Conservation (phyloP, 1,139 yeast genomes). For the Debaryomyces singareniensis region DNA sequence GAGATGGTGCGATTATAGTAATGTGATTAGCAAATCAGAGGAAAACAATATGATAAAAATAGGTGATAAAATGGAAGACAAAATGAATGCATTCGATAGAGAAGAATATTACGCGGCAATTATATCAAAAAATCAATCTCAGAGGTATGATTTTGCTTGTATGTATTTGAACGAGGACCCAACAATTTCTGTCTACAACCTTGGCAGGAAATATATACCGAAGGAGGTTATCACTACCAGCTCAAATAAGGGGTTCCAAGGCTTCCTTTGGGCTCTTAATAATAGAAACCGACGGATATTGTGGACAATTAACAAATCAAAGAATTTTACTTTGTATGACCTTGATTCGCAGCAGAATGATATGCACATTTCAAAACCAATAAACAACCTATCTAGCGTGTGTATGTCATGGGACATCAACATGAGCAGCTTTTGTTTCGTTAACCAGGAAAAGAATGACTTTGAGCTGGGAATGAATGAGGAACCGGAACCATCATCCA, state of each 20-base stretch:
- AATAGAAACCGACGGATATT: slow-evolving; percentile 17
- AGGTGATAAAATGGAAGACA: slow-evolving; percentile 2
- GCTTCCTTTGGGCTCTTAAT: slow-evolving; percentile 38
- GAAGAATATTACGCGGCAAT: background rate
- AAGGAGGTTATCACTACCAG: slow-evolving; percentile 55
- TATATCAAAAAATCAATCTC: slow-evolving; percentile 8
- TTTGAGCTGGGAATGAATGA: slow-evolving; percentile 19
- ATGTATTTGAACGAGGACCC: slow-evolving; percentile 76
- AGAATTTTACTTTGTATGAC: slow-evolving; percentile 48
- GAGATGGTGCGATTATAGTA: slow-evolving; percentile 43
- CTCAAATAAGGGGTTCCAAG: slow-evolving; percentile 39
- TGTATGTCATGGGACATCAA: slow-evolving; percentile 52
- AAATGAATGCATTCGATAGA: background rate
- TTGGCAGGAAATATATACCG: slow-evolving; percentile 72
- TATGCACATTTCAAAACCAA: slow-evolving; percentile 38
- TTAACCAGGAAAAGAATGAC: slow-evolving; percentile 45
- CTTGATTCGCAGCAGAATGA: slow-evolving; percentile 26
- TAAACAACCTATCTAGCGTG: slow-evolving; percentile 47
- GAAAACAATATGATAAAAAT: slow-evolving; percentile 1
- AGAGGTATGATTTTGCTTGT: slow-evolving; percentile 64
- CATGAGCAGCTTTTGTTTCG: slow-evolving; percentile 43
- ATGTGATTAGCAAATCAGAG: slow-evolving; percentile 1
- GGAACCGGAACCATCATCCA: background rate
- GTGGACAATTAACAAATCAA: slow-evolving; percentile 43
- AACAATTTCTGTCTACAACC: slow-evolving; percentile 64